phyloP scores from a whole-genome alignment of 129 eudicot genomes.

The Tagetes erecta region DNA sequence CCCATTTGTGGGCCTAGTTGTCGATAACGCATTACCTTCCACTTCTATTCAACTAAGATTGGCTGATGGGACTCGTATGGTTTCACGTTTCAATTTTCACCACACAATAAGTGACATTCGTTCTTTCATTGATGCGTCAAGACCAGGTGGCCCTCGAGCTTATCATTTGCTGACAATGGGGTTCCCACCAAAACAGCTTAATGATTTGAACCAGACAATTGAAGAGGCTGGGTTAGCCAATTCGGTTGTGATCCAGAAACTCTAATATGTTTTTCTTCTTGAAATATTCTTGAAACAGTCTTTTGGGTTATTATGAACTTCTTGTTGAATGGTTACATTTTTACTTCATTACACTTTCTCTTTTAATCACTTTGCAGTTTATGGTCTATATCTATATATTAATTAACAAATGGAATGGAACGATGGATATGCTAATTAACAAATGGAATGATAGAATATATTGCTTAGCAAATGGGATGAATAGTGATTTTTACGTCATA shows the following conservation, averaged over 20 bases:
- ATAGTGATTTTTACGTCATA: too few species aligned
- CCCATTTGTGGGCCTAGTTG: constrained; percentile 55
- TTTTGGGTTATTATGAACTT: constrained; percentile 15
- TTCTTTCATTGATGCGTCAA: constrained; percentile 78
- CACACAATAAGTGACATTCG: constrained; percentile 75
- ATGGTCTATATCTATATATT: too few species aligned
- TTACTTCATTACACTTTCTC: too few species aligned
- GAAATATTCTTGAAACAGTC: not conserved
- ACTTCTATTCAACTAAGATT: constrained; percentile 87
- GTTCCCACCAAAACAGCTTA: constrained; percentile 86
- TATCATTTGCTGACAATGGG: constrained; percentile 82
- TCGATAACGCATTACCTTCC: constrained; percentile 62
- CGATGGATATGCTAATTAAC: too few species aligned
- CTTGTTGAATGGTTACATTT: constrained; percentile 24
- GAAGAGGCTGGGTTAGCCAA: constrained; percentile 86
- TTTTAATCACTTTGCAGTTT: too few species aligned
- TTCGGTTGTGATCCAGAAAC: constrained; percentile 87
- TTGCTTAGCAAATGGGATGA: too few species aligned
- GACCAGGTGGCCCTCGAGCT: constrained; percentile 59
- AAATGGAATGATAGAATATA: too few species aligned
- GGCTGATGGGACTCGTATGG: constrained; percentile 92
- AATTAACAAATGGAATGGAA: too few species aligned
- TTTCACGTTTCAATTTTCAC: constrained; percentile 72
- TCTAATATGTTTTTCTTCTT: constrained; percentile 38
- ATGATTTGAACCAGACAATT: constrained; percentile 77